Evolutionary conservation across 2,329 filamentous ascomycete genomes (phyloP), one percentile per base, ranked within the genome.

Genomic region (Aulographum hederae): DNA sequence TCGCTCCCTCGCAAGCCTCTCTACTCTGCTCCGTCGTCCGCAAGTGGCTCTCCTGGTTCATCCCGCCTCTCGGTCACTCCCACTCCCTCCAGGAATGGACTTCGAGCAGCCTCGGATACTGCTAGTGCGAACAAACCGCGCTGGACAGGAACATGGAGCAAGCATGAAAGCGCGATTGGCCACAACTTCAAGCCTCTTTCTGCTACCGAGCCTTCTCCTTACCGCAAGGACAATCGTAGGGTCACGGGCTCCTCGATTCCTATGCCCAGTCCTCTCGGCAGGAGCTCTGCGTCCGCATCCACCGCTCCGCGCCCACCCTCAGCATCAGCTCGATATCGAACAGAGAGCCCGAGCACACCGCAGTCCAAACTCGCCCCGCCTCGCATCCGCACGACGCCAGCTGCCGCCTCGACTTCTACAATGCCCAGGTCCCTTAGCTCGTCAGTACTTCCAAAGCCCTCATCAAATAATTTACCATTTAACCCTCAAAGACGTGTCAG

Each of bases 71-170:
- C 27, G 10, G 15, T 10, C 10, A 28, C 27, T 8, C 27, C 27
- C 15, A 28, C 27, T 17, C 27, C 27, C 8, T 8, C 10, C 27
- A 8, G 21, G n/a, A 25, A 25, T 25, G 8, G 8, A n/a, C 8
- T 8, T 8, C 8, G 21, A n/a, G 16, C 28, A 5, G 26, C 13
- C 20, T 26, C 17, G 10, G 17, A 26, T 4, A n/a, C n/a, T n/a
- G 18, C 11, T 18, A 32, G 11, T 17, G 8, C 33, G 15, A 4
- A 12, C 25, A 54, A 51, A 33, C 53, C 53, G 11, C 47, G 50
- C 13, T 57, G 53, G 53, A 56, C 53, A 36, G 36, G 43, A 2
- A 52, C 47, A 26, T 47, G 45, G 3, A 54, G 53, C 34, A 42
- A 52, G 45, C 42, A 48, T 5, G 52, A 51, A 21, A 55, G 51